These are phyloP conservation scores for Trypanosoma cruzi DNA, from an alignment of 208 protist genomes.

Conservation along the genomic window DNA sequence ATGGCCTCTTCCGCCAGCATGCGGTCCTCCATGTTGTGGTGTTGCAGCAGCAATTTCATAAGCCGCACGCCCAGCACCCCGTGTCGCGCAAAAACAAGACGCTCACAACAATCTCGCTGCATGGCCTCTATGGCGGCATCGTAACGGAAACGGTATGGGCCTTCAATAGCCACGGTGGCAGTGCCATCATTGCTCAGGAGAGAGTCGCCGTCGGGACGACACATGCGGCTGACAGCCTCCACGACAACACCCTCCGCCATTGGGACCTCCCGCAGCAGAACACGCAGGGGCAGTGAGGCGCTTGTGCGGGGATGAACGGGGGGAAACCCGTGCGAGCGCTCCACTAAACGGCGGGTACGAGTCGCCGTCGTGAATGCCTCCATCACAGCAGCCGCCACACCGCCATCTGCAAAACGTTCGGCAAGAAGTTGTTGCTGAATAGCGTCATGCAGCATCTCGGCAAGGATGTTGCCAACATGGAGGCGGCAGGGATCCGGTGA, in stretches of 20 bases:
- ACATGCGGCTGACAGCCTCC: slow-evolving; percentile 26
- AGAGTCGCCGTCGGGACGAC: slow-evolving; percentile 23
- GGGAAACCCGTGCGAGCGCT: slow-evolving; percentile 25
- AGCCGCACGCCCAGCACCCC: slow-evolving; percentile 83
- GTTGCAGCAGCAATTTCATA: slow-evolving; percentile 68
- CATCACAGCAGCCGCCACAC: slow-evolving; percentile 37
- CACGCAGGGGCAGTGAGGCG: slow-evolving; percentile 19
- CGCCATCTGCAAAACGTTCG: slow-evolving; percentile 30
- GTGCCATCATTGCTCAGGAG: slow-evolving; percentile 29
- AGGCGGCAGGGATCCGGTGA: slow-evolving; percentile 40
- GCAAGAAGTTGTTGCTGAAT: slow-evolving; percentile 31
- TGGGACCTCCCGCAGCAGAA: slow-evolving; percentile 14
- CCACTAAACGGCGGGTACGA: slow-evolving; percentile 10
- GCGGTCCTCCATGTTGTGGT: slow-evolving; percentile 78
- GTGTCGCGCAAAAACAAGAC: slow-evolving; percentile 70
- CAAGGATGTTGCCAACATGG: slow-evolving; percentile 30
- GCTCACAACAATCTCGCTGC: slow-evolving; percentile 58
- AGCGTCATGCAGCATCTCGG: slow-evolving; percentile 34
- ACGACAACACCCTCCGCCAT: slow-evolving; percentile 6
- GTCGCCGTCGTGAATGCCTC: slow-evolving; percentile 28
- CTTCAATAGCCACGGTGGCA: slow-evolving; percentile 17
- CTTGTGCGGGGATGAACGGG: slow-evolving; percentile 13
- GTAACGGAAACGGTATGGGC: slow-evolving; percentile 33
- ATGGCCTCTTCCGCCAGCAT: slow-evolving; percentile 81
- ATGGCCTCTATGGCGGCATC: slow-evolving; percentile 41